phyloP scores from a whole-genome alignment of 148 eudicot species.

The Hydrangea macrophylla region DNA sequence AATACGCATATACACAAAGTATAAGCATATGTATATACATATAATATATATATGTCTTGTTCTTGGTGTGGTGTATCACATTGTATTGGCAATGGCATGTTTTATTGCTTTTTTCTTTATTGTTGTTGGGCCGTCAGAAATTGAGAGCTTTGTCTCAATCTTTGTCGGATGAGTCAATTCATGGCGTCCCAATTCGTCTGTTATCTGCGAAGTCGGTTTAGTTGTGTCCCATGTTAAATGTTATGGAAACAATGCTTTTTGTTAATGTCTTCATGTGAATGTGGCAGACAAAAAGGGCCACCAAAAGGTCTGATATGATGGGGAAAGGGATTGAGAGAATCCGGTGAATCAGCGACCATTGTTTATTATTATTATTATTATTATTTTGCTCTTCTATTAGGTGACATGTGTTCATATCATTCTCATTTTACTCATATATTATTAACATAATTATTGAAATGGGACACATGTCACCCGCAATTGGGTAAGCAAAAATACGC shows the following conservation, averaged over 20 bases:
- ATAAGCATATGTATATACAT: too few species aligned
- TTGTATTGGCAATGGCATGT: not conserved
- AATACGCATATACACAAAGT: too few species aligned
- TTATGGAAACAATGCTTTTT: not conserved
- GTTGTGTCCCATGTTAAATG: not conserved
- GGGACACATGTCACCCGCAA: too few species aligned
- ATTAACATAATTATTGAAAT: too few species aligned
- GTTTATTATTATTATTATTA: too few species aligned
- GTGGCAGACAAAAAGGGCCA: constrained; percentile 17
- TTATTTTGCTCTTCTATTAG: too few species aligned
- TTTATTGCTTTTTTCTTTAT: not conserved
- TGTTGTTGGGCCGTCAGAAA: not conserved
- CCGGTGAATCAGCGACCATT: not conserved
- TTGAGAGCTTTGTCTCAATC: constrained; percentile 20
- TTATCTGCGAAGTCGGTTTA: not conserved
- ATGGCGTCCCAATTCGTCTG: constrained; percentile 25
- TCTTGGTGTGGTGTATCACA: not conserved
- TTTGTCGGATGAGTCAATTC: constrained; percentile 22
- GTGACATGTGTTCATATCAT: too few species aligned
- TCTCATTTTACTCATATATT: too few species aligned
- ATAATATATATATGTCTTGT: not conserved
- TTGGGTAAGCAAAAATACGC: too few species aligned
- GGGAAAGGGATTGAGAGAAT: not conserved
- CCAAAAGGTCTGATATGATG: not conserved
- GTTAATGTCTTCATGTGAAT: not conserved